Evolutionary conservation across 2,329 filamentous ascomycete genomes (phyloP).

Genomic region (Exophiala viscosa): DNA sequence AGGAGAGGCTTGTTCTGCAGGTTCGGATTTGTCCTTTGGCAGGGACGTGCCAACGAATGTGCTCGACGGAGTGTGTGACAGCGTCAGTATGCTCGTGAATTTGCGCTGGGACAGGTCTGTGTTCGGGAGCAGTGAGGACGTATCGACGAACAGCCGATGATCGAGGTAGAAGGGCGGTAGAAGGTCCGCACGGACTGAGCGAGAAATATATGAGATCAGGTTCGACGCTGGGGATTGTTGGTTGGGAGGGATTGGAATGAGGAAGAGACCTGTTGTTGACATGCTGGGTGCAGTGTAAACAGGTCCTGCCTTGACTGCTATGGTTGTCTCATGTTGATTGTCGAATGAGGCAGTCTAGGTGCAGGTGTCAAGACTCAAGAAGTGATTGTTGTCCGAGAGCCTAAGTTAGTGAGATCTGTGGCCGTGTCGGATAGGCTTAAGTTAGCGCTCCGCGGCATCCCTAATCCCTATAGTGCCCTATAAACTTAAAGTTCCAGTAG

Average conservation of each 20-base stretch:
- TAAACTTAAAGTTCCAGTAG: no score
- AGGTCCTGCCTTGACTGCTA: no score
- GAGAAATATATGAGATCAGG: conserved; percentile 26
- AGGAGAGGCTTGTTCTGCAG: not conserved
- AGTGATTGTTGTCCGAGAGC: no score
- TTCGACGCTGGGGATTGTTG: conserved; percentile 18
- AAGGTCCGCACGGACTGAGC: conserved; percentile 21
- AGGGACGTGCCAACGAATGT: conserved; percentile 23
- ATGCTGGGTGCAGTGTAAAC: conserved; percentile 1
- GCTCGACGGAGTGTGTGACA: conserved; percentile 20
- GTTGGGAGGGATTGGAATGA: conserved; percentile 17
- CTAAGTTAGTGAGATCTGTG: no score
- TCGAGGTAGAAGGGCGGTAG: conserved; percentile 24
- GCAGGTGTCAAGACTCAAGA: no score
- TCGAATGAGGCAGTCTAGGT: no score
- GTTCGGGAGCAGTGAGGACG: conserved; percentile 26
- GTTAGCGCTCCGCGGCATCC: no score
- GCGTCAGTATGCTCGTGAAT: conserved; percentile 24
- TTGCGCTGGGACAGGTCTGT: conserved; percentile 17
- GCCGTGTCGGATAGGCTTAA: no score
- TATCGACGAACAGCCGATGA: conserved; percentile 28
- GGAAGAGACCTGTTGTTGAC: conserved; percentile 21
- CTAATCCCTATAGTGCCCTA: no score
- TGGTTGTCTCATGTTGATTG: no score
- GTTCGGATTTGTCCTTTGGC: conserved; percentile 9